Conservation (phyloP, 2,329 filamentous ascomycete genomes). For the Calonectria fujianensis region DNA sequence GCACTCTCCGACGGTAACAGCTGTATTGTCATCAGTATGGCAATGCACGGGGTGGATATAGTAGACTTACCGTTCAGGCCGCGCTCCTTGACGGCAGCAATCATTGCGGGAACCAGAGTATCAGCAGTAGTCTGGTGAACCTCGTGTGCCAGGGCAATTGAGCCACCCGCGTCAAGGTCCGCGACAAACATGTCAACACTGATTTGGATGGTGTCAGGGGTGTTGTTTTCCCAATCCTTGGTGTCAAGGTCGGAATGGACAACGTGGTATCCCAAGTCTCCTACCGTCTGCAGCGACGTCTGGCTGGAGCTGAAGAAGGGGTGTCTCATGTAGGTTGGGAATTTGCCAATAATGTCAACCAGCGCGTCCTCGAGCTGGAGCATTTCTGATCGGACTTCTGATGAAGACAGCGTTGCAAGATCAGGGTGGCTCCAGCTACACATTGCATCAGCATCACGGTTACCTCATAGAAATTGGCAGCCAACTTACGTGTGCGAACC, state of each 20-base stretch:
- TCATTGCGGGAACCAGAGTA: constrained; percentile 55
- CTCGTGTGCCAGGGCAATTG: constrained; percentile 70
- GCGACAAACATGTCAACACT: constrained; percentile 58
- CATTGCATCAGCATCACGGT: constrained; percentile 46
- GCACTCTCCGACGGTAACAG: constrained; percentile 34
- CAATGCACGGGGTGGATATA: background rate
- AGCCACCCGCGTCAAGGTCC: constrained; percentile 56
- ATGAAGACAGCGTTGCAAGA: constrained; percentile 54
- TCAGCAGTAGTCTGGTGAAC: constrained; percentile 64
- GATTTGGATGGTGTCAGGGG: constrained; percentile 65
- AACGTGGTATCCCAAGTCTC: constrained; percentile 68
- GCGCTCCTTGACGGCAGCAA: constrained; percentile 28
- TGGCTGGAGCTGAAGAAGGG: constrained; percentile 61
- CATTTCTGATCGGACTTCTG: constrained; percentile 45
- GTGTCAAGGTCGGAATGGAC: constrained; percentile 74
- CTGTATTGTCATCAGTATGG: background rate
- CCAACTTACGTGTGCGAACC: constrained; percentile 66
- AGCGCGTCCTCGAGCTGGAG: constrained; percentile 55
- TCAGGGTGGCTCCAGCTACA: constrained; percentile 57
- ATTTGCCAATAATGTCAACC: constrained; percentile 55
- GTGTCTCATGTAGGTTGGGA: constrained; percentile 61
- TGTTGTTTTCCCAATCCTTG: constrained; percentile 71
- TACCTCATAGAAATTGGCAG: constrained; percentile 44
- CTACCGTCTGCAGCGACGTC: constrained; percentile 54
- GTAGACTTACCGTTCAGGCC: constrained; percentile 35